These are phyloP conservation scores for Ganoderma sinense DNA, from an alignment of 1,284 basidiomycete genomes.

Conservation along the genomic window DNA sequence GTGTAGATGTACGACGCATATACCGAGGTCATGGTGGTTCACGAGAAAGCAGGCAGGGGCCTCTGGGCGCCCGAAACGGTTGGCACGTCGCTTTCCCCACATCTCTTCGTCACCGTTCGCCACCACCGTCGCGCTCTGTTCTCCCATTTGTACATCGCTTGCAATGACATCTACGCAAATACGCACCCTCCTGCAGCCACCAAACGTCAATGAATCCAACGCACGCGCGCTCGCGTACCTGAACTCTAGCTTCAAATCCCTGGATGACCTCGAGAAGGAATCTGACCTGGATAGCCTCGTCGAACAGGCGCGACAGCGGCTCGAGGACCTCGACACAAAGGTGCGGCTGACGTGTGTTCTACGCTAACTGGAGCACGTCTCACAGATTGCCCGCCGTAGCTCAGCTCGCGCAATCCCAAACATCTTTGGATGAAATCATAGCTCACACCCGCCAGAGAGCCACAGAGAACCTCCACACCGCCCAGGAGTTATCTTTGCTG, in stretches of 20 bases:
- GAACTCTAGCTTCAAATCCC: slow-evolving; percentile 53
- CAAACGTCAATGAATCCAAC: slow-evolving; percentile 51
- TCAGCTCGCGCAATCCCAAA: slow-evolving; percentile 66
- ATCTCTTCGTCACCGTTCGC: not conserved
- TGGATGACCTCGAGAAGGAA: slow-evolving; percentile 46
- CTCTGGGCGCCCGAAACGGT: not conserved
- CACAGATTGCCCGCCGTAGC: slow-evolving; percentile 44
- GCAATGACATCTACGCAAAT: slow-evolving; percentile 62
- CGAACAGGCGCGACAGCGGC: slow-evolving; percentile 30
- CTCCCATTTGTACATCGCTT: not conserved
- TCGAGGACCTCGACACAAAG: slow-evolving; percentile 36
- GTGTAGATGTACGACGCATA: not conserved
- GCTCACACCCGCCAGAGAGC: slow-evolving; percentile 51
- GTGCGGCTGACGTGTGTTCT: slow-evolving; percentile 31
- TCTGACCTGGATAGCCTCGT: slow-evolving; percentile 50
- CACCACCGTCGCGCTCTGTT: not conserved
- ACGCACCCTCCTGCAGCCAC: slow-evolving; percentile 54
- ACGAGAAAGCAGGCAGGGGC: not conserved
- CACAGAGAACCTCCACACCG: slow-evolving; percentile 59
- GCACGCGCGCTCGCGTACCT: slow-evolving; percentile 51
- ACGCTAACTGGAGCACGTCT: not conserved
- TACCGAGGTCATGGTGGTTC: not conserved
- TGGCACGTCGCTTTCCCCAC: not conserved
- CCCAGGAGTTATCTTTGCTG: slow-evolving; percentile 77
- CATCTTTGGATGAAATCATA: slow-evolving; percentile 52